Percentiles rank a stretch among this genome's conserved stretches.
Evolutionary conservation across 1,284 basidiomycete genomes (phyloP).

Genomic region (Puccinia novopanici): DNA sequence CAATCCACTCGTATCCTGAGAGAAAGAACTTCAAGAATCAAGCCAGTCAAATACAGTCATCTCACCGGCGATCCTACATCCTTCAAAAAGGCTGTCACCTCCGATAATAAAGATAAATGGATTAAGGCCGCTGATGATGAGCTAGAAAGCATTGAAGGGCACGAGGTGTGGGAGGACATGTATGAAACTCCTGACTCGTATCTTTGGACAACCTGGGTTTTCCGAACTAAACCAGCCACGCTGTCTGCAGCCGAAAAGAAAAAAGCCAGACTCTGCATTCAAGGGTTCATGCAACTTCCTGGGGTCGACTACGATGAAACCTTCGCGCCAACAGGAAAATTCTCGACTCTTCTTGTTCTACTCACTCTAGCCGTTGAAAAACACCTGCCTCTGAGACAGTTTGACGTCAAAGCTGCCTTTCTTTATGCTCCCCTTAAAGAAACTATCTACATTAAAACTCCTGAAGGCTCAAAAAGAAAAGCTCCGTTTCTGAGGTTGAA

Average conservation of each 20-base stretch:
- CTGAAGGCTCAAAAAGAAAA: constrained; percentile 53
- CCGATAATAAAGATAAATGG: not conserved
- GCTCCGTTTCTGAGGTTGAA: not conserved
- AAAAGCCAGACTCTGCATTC: constrained; percentile 62
- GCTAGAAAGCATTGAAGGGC: not conserved
- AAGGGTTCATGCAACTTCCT: constrained; percentile 62
- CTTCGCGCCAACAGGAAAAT: constrained; percentile 60
- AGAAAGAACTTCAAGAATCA: not conserved
- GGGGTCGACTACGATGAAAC: constrained; percentile 63
- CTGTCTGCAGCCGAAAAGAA: constrained; percentile 56
- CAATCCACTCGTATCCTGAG: too few relatives aligned
- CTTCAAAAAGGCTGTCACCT: not conserved
- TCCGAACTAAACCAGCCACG: constrained; percentile 59
- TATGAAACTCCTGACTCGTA: not conserved
- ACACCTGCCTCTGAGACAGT: constrained; percentile 59
- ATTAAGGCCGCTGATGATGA: not conserved
- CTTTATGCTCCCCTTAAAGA: constrained; percentile 62
- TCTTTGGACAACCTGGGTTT: constrained; percentile 60
- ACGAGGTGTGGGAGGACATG: not conserved
- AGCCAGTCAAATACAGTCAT: not conserved
- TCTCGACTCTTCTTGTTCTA: constrained; percentile 59
- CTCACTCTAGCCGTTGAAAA: constrained; percentile 60
- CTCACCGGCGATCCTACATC: not conserved
- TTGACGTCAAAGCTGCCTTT: constrained; percentile 62
- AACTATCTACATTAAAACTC: constrained; percentile 60